Evolutionary conservation across 2,329 filamentous ascomycete genomes (phyloP).

Genomic region (Torrubiella hemipterigena): DNA sequence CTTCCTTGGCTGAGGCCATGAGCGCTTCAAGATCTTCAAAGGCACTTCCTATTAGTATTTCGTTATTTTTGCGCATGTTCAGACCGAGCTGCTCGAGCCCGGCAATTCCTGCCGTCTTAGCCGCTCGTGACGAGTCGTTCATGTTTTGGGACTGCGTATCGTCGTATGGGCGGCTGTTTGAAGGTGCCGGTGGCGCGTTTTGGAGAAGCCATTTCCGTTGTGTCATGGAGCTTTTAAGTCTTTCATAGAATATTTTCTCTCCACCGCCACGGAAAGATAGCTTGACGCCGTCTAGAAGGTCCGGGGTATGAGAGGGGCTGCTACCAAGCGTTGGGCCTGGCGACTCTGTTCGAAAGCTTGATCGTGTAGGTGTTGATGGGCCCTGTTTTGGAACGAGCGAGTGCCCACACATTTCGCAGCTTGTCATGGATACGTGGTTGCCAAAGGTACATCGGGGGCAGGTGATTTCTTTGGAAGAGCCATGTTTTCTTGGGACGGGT

Average conservation of each 20-base stretch:
- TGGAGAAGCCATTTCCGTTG: slow-evolving; percentile 94
- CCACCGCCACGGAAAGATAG: slow-evolving; percentile 84
- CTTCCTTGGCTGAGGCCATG: slow-evolving; percentile 95
- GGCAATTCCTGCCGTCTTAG: slow-evolving; percentile 74
- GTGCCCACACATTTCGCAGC: slow-evolving; percentile 88
- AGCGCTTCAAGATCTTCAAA: slow-evolving; percentile 94
- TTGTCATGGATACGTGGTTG: slow-evolving; percentile 76
- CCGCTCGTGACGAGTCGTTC: slow-evolving; percentile 15
- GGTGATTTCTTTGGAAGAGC: slow-evolving; percentile 31
- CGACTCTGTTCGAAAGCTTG: no score
- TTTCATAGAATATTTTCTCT: slow-evolving; percentile 80
- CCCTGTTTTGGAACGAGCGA: slow-evolving; percentile 47
- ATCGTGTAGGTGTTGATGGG: no score
- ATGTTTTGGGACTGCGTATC: slow-evolving; percentile 15
- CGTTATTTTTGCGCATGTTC: slow-evolving; percentile 83
- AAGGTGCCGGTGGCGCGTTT: slow-evolving; percentile 77
- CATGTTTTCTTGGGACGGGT: slow-evolving; percentile 4
- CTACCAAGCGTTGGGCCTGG: slow-evolving; percentile 57
- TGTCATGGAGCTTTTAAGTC: slow-evolving; percentile 74
- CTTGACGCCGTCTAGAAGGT: slow-evolving; percentile 68
- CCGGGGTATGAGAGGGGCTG: slow-evolving; percentile 20
- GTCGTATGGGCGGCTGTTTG: slow-evolving; percentile 37
- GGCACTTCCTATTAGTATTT: slow-evolving; percentile 80
- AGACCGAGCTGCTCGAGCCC: slow-evolving; percentile 78
- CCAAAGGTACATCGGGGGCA: slow-evolving; percentile 89